phyloP scores from a whole-genome alignment of 1,139 yeast species.

The Kazachstania sp. region DNA sequence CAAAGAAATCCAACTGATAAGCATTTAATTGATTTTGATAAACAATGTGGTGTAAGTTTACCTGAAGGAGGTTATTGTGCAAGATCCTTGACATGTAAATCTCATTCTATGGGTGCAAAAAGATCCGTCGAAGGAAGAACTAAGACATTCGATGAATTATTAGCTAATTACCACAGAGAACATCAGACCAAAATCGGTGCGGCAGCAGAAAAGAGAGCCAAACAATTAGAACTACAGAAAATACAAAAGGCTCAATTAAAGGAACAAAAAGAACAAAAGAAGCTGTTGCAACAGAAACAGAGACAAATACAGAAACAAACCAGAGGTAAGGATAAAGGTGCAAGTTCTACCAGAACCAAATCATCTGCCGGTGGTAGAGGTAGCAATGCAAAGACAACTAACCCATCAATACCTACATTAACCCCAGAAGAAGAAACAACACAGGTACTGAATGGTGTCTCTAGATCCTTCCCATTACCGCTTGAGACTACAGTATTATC shows the following conservation, averaged over 20 bases:
- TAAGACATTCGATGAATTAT: constrained; percentile 79
- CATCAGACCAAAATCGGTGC: constrained; percentile 89
- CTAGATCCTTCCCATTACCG: constrained; percentile 72
- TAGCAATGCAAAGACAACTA: not conserved
- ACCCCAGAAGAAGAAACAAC: constrained; percentile 89
- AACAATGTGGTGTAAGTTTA: constrained; percentile 91
- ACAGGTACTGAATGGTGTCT: constrained; percentile 86
- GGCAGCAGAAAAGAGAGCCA: constrained; percentile 54
- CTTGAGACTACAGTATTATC: constrained; percentile 65
- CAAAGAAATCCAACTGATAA: constrained; percentile 53
- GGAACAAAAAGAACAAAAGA: constrained; percentile 23
- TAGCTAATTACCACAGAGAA: constrained; percentile 84
- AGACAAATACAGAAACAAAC: constrained; percentile 4
- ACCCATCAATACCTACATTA: constrained; percentile 7
- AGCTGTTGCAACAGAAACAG: constrained; percentile 12
- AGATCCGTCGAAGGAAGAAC: constrained; percentile 90
- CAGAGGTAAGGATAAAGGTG: constrained; percentile 1
- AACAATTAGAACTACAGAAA: constrained; percentile 25
- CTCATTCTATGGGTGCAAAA: constrained; percentile 97
- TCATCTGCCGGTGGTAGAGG: not conserved
- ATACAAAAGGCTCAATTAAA: constrained; percentile 22
- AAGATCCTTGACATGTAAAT: constrained; percentile 88
- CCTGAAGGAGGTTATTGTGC: constrained; percentile 94
- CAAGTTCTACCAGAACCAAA: constrained; percentile 2
- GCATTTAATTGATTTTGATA: constrained; percentile 87